Conservation (phyloP, 2,329 filamentous ascomycete genomes). For the Botrytis paeoniae region DNA sequence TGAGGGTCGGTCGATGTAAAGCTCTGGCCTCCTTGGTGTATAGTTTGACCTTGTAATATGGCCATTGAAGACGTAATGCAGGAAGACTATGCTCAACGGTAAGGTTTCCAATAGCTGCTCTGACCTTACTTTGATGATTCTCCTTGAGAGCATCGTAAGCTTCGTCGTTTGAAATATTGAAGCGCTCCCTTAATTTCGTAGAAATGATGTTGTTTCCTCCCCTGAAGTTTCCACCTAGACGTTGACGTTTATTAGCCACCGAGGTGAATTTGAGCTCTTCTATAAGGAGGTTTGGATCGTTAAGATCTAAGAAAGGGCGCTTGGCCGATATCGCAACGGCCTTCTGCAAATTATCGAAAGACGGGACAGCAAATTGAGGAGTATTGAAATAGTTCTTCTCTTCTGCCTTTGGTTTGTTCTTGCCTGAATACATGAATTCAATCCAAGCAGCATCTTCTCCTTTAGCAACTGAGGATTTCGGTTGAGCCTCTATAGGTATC, state of each 20-base stretch:
- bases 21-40: conserved; percentile 69
- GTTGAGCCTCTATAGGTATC: conserved; percentile 28
- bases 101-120: conserved; percentile 85
- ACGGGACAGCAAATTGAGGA: conserved; percentile 60
- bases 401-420: conserved; percentile 59
- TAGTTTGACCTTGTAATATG: conserved; percentile 89
- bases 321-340: conserved; percentile 71
- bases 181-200: conserved; percentile 73
- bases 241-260: conserved; percentile 55
- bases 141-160: conserved; percentile 95
- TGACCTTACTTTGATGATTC: conserved; percentile 93
- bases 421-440: conserved; percentile 55
- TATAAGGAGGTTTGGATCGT: conserved; percentile 81
- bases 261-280: conserved; percentile 69
- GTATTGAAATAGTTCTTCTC: conserved; percentile 58
- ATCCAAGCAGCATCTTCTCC: conserved; percentile 60
- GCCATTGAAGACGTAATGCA: conserved; percentile 86
- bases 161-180: conserved; percentile 95
- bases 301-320: conserved; percentile 78
- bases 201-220: conserved; percentile 67
- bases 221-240: conserved; percentile 50
- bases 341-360: conserved; percentile 77
- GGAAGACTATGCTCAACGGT: conserved; percentile 94
- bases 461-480: conserved; percentile 39
- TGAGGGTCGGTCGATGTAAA: conserved; percentile 78